Evolutionary conservation across 164 flowering plant species (phyloP), one percentile per base, ranked within the genome.

Genomic region (Macadamia integrifolia): DNA sequence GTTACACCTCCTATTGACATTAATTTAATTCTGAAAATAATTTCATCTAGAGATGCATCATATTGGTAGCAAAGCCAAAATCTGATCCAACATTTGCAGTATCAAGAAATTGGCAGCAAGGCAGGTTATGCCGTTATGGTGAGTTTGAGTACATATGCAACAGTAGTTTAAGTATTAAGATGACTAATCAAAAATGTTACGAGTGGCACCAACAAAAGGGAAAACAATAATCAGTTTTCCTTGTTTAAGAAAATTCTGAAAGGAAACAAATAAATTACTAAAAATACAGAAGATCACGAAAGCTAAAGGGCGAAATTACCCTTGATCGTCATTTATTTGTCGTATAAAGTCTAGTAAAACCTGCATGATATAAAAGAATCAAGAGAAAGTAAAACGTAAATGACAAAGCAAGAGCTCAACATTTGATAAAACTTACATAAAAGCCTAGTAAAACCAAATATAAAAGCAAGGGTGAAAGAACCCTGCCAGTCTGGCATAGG

Each of bases 261-360:
- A 32, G 23, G 40, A 35, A 56, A 15, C 17, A 55, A 65, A 43
- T 3, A 31, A 61, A n/a, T 30, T 64, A 13, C 29, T 49, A n/a
- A 66, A 52, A 43, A 15, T 29, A 28, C 23, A 43, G 59, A 59
- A 30, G 60, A 59, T 0, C 18, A 14, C 55, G 42, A 15, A 28
- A 29, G 35, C 18, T 31, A 32, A 55, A 55, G 60, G 60, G 15
- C 1, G 49, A 64, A 58, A 60, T 64, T 86, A 91, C 98, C 98
- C 98, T 48, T 91, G 84, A 74, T 93, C 96, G 79, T 93, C 97
- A 81, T 93, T 93, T 78, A 91, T 85, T 77, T 86, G 89, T 48
- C 84, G 85, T 75, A 90, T 73, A 69, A 93, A 93, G 77, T 93
- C 98, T 65, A 93, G 81, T 74, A 93, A 81, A 71, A 91, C 98